A percentile compares a stretch with the other conserved stretches of the same genome.
Conservation (phyloP, 176 grass and related monocot species). For the Phragmites australis region DNA sequence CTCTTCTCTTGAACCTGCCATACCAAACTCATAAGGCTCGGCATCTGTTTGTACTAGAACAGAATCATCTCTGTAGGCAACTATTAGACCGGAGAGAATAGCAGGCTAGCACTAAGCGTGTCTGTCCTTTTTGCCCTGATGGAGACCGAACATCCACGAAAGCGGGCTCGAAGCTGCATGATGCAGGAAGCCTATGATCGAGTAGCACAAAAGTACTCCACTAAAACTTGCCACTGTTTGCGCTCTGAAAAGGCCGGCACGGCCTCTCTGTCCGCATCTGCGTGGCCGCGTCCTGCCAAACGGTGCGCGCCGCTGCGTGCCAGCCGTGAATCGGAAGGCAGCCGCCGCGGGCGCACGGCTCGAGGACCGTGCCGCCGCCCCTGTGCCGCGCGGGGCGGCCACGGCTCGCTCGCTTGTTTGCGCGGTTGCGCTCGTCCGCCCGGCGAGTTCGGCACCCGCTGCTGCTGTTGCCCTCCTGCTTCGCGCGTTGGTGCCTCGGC, state of each 20-base stretch:
- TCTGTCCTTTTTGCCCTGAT: not conserved
- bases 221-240: not conserved
- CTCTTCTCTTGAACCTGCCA: too few relatives aligned
- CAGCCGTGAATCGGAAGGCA: not conserved
- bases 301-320: not conserved
- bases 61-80: not conserved
- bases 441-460: too few relatives aligned
- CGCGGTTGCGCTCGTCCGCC: not conserved
- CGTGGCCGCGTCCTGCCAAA: constrained; percentile 5
- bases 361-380: not conserved
- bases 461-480: too few relatives aligned
- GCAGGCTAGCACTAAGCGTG: too few relatives aligned
- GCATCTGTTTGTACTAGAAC: not conserved
- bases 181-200: not conserved
- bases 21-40: too few relatives aligned
- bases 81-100: not conserved
- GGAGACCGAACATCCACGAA: not conserved
- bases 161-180: not conserved
- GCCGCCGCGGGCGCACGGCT: constrained; percentile 27
- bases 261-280: not conserved
- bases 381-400: not conserved
- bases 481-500: too few relatives aligned
- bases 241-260: not conserved
- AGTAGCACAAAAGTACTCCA: not conserved
- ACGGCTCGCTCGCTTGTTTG: not conserved